Evolutionary conservation across 495 filamentous ascomycete genomes (phyloP).

Genomic region (Aspergillus indologenus): DNA sequence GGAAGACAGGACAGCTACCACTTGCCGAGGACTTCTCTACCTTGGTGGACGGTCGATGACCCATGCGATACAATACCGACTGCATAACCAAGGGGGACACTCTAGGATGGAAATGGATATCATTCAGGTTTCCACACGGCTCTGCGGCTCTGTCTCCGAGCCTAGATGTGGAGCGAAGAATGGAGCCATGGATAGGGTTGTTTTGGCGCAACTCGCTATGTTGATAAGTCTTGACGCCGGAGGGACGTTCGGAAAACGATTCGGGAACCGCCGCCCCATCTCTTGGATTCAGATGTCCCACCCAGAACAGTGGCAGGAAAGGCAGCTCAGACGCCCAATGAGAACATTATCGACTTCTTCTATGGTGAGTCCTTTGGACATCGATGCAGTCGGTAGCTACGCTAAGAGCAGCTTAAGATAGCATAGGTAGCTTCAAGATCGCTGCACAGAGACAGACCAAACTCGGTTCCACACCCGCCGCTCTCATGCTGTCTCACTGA

Average conservation of each 20-base stretch:
- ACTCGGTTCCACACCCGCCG: neutral
- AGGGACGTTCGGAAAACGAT: neutral
- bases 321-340: neutral
- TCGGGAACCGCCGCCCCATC: neutral
- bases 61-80: neutral
- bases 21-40: neutral
- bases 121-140: constrained; percentile 2
- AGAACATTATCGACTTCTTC: neutral
- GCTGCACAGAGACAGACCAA: neutral
- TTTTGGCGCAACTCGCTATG: constrained; percentile 10
- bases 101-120: neutral
- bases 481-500: neutral
- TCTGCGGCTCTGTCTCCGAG: constrained; percentile 9
- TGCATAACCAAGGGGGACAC: neutral
- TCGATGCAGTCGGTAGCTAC: neutral
- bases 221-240: neutral
- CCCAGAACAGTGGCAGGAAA: neutral
- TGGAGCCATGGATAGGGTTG: constrained; percentile 17
- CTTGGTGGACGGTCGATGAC: neutral
- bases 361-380: neutral
- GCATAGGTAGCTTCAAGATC: too few relatives aligned
- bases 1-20: neutral
- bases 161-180: constrained; percentile 4
- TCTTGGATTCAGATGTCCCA: constrained; percentile 10
- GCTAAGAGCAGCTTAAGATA: neutral